Base-by-base conservation (phyloP, 2,329 filamentous ascomycete species). In the Xylariaceae sp. region DNA sequence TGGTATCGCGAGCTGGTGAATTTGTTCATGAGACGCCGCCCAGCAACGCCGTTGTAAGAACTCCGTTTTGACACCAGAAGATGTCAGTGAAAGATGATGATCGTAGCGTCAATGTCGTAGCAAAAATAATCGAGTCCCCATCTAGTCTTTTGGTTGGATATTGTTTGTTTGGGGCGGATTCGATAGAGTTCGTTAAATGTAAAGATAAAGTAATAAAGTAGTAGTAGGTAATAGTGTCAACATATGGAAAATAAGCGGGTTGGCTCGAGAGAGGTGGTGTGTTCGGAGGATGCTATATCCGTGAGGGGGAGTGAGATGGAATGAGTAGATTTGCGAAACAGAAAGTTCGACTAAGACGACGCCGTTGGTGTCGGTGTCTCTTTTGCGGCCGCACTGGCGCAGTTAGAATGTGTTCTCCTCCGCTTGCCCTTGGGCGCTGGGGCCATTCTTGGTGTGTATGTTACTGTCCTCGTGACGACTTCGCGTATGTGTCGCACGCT, bases 401-500 rank as follows among this genome's bases (percentile, higher is more conserved):
- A 67, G 45, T 62, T 65, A 22, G 63, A 42, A 50, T 66, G 65
- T 42, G 61, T 66, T 77, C 90, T 95, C 75, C 92, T 87, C 74
- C 91, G 84, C 81, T 97, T 97, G 59, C 92, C 92, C 71, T 92
- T 92, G 7, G 79, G 93, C 36, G 92, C 90, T 19, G 92, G 89
- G 60, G 91, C 89, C 75, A 97, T 89, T 59, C 86, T 79, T 55
- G 84, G 88, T 68, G 89, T 96, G 72, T 95, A 96, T 39, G 90
- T 96, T 54, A 96, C 89, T 14, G 91, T 97, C 61, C 91, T 82
- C n/a, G 92, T 97, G 48, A 97, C 89, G 5, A 97, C 90, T 70
- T 97, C 91, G 49, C 90, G 80, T 53, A 97, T 90, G 66, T 87
- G 80, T 54, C 86, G 82, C 51, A 86, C 77, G 62, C 78, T 85